phyloP scores from a whole-genome alignment of 2,329 filamentous ascomycete species.

The Aspergillus transmontanensis region DNA sequence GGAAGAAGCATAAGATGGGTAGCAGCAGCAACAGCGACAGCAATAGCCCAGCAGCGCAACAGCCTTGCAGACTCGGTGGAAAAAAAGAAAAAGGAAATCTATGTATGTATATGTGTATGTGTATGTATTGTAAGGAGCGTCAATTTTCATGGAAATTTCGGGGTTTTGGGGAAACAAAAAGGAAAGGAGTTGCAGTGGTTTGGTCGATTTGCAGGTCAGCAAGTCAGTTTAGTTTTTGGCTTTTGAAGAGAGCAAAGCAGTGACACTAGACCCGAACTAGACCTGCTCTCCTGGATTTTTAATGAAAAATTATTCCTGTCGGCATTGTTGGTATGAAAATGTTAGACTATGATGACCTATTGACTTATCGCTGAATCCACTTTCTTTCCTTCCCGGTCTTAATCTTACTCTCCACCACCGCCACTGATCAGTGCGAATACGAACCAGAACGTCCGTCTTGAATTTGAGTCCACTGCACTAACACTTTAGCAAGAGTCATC shows the following conservation, averaged over 20 bases:
- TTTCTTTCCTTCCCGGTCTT: background rate
- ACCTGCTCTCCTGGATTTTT: background rate
- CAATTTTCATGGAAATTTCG: background rate
- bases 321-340: background rate
- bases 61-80: background rate
- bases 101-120: background rate
- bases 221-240: background rate
- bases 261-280: conserved; percentile 5
- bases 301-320: conserved; percentile 1
- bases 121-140: conserved; percentile 1
- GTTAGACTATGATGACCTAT: background rate
- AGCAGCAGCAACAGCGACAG: background rate
- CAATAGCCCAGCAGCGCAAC: background rate
- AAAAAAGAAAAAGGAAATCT: background rate
- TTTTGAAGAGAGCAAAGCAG: background rate
- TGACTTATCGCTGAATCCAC: conserved; percentile 5
- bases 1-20: background rate
- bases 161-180: background rate
- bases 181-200: background rate
- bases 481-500: background rate
- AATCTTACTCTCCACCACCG: conserved; percentile 6
- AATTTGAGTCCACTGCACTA: background rate
- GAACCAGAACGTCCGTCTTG: background rate
- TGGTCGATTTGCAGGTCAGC: background rate
- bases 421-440: background rate